Conservation (phyloP, 23 red algal genomes). For the Gracilaria vermiculophylla region DNA sequence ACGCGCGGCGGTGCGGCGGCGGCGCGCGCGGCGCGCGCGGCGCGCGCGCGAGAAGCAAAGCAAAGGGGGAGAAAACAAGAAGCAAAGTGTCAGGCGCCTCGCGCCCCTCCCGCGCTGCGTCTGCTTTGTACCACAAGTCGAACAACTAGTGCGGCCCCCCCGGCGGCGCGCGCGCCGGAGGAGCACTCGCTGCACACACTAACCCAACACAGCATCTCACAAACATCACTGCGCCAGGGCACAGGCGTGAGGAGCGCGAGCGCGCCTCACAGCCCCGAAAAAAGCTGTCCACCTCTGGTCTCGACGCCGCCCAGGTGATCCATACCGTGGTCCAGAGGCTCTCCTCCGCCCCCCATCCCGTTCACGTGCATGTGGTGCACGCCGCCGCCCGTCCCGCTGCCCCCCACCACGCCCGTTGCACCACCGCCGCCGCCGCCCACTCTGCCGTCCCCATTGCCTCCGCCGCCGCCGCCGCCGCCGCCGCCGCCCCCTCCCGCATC, state of each 20-base stretch:
- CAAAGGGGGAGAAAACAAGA: too few species aligned
- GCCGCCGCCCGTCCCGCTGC: neutral
- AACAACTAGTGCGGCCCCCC: too few species aligned
- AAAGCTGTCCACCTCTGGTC: slow-evolving; percentile 22
- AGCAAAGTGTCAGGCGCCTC: too few species aligned
- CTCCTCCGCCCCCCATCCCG: neutral
- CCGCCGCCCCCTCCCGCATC: neutral
- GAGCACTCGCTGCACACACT: neutral
- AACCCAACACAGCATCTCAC: neutral
- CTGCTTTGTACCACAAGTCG: too few species aligned
- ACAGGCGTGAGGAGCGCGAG: neutral
- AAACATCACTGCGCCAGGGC: neutral
- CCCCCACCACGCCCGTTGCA: neutral
- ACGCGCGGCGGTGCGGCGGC: too few species aligned
- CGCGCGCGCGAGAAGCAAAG: too few species aligned
- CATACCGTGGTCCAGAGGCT: neutral
- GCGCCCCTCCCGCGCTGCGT: too few species aligned
- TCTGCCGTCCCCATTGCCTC: neutral
- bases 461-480: neutral
- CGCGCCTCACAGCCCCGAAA: slow-evolving; percentile 18
- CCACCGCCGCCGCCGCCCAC: neutral
- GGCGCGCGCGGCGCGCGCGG: too few species aligned
- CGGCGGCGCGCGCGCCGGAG: neutral
- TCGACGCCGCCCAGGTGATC: neutral
- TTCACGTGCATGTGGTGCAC: slow-evolving; percentile 14